Evolutionary conservation across 345 rosid species (phyloP).

Genomic region (Populus deltoides): DNA sequence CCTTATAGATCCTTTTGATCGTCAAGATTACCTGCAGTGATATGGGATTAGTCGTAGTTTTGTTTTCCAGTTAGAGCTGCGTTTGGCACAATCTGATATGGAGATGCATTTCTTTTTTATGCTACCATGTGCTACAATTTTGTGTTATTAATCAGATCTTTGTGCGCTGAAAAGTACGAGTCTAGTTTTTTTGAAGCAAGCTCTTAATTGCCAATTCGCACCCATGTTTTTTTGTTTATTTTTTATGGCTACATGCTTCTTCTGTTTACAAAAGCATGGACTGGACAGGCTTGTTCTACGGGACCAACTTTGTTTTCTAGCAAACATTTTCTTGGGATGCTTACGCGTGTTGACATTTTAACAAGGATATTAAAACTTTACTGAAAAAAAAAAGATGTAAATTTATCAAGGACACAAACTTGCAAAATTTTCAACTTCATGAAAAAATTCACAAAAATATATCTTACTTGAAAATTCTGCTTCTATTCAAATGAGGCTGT

Average conservation of each 20-base stretch:
- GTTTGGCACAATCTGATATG: neutral
- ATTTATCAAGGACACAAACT: neutral
- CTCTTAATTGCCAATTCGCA: neutral
- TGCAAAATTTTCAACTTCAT: neutral
- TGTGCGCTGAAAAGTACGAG: neutral
- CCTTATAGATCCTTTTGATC: neutral
- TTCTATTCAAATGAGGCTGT: neutral
- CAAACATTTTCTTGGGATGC: neutral
- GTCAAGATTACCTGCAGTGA: neutral
- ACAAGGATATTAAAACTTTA: neutral
- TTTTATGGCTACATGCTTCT: neutral
- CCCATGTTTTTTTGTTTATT: neutral
- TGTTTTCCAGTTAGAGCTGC: neutral
- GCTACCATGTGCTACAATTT: neutral
- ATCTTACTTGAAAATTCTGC: neutral
- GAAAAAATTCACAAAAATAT: neutral
- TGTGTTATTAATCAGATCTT: neutral
- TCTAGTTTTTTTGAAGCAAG: neutral
- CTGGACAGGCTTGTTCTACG: neutral
- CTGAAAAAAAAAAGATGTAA: neutral
- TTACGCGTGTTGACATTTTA: neutral
- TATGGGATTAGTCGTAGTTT: neutral
- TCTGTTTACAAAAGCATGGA: neutral
- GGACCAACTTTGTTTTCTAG: neutral
- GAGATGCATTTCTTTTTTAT: neutral